Base-by-base conservation (phyloP, 805 yeast species). In the Clavispora phyllophila region DNA sequence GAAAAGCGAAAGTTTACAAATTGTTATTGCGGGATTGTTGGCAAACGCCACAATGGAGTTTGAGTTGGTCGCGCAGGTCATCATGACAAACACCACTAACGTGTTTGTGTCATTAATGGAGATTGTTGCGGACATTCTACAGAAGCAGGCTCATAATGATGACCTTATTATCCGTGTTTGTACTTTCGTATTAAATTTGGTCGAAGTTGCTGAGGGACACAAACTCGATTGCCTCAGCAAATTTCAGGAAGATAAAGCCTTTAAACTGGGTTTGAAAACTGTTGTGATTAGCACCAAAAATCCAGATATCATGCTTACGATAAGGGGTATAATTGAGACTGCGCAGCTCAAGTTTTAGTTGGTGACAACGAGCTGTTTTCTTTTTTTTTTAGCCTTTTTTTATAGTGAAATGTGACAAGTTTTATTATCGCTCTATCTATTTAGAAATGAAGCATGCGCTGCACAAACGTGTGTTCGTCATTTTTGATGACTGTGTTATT, bases 1-100 rank as follows among this genome's bases (percentile, higher is more conserved):
- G 22, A 42, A 49, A n/a, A 59, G 63, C 46, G 57, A 53, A 15
- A 37, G 44, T 4, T 48, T 70, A 5, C 57, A 53, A 32, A 41
- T 42, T 9, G 60, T 56, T 4, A 44, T 70, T 19, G 64, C 70
- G 1, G 72, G 74, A 1, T 44, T 68, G 22, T 45, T 70, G 23
- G 73, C 69, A 5, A 70, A 68, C 47, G 70, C 73, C 4, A 66
- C 70, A 1, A 55, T 66, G 33, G 72, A 63, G 31, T 66, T 48
- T 44, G 68, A 62, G 7, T 56, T 68, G 60, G 65, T 70, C n/a
- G 47, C 58, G 4, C 50, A 51, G 33, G 51, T 62, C 0, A 36
- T 69, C 8, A 40, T 60, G 7, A 41, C 46, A 10, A 41, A 57
- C 6, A 49, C 41, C 2, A n/a, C 25, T 8, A 36, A 40, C 3